Percentiles rank a stretch among this genome's conserved stretches.
Evolutionary conservation across 202 grass and related monocot genomes (phyloP).

Genomic region (Eragrostis tef): DNA sequence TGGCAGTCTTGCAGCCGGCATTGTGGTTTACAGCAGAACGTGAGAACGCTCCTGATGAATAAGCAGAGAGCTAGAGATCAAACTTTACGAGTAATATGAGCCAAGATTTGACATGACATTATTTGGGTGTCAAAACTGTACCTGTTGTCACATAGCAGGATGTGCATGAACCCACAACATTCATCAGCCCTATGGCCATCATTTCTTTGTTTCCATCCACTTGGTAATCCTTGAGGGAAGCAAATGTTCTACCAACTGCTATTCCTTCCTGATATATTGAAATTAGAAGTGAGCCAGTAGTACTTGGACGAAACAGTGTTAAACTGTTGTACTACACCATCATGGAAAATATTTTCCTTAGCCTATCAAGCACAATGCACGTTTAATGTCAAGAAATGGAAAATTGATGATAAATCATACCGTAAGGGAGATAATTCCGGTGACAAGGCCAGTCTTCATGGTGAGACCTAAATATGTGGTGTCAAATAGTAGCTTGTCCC

Average conservation of each 20-base stretch:
- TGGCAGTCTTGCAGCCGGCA: constrained; percentile 89
- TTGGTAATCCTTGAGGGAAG: constrained; percentile 83
- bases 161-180: constrained; percentile 93
- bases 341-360: background rate
- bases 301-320: constrained; percentile 2
- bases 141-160: constrained; percentile 97
- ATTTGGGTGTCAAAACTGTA: constrained; percentile 13
- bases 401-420: constrained; percentile 46
- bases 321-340: background rate
- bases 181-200: constrained; percentile 99
- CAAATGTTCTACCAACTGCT: constrained; percentile 95
- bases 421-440: constrained; percentile 90
- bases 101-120: background rate
- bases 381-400: background rate
- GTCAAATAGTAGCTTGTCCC: constrained; percentile 82
- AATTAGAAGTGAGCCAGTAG: constrained; percentile 14
- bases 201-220: constrained; percentile 99
- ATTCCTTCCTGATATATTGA: constrained; percentile 71
- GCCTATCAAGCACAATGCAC: constrained; percentile 1
- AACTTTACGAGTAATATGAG: background rate
- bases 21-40: constrained; percentile 96
- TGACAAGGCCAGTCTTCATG: constrained; percentile 82
- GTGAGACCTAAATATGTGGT: constrained; percentile 61
- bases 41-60: constrained; percentile 73
- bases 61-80: background rate